These are phyloP conservation scores for Rhizopus microsporus DNA, from an alignment of 371 early-diverging fungal genomes.

Conservation along the genomic window DNA sequence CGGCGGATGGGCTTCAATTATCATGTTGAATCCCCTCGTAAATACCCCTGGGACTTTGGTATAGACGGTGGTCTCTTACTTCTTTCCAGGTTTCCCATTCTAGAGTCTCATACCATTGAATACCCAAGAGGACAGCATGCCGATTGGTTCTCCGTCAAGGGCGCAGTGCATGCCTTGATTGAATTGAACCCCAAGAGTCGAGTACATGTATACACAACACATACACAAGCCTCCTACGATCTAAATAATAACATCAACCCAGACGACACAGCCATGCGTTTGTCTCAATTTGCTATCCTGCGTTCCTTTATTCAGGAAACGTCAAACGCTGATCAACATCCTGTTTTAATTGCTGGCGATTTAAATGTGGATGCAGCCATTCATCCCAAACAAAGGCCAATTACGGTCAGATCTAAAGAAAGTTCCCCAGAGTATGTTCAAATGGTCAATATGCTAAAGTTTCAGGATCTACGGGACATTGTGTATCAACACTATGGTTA, in stretches of 20 bases:
- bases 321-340: slow-evolving; percentile 32
- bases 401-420: slow-evolving; percentile 35
- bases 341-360: slow-evolving; percentile 74
- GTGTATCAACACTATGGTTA: slow-evolving; percentile 54
- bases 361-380: slow-evolving; percentile 76
- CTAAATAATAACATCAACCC: slow-evolving; percentile 47
- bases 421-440: slow-evolving; percentile 59
- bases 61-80: slow-evolving; percentile 85
- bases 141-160: slow-evolving; percentile 74
- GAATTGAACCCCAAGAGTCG: slow-evolving; percentile 46
- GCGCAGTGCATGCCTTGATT: slow-evolving; percentile 78
- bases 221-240: slow-evolving; percentile 79
- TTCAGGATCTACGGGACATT: slow-evolving; percentile 50
- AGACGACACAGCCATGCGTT: slow-evolving; percentile 57
- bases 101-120: slow-evolving; percentile 51
- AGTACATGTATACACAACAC: slow-evolving; percentile 80
- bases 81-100: slow-evolving; percentile 75
- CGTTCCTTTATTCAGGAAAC: slow-evolving; percentile 64
- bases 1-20: slow-evolving; percentile 65
- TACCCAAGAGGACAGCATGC: slow-evolving; percentile 72
- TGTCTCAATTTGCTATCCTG: slow-evolving; percentile 63
- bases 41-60: slow-evolving; percentile 61
- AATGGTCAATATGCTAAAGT: slow-evolving; percentile 65
- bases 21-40: slow-evolving; percentile 60
- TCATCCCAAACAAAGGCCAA: slow-evolving; percentile 35